A percentile compares a stretch with the other conserved stretches of the same genome.
phyloP scores from a whole-genome alignment of 345 rosid genomes.

The Syzygium aqueum region DNA sequence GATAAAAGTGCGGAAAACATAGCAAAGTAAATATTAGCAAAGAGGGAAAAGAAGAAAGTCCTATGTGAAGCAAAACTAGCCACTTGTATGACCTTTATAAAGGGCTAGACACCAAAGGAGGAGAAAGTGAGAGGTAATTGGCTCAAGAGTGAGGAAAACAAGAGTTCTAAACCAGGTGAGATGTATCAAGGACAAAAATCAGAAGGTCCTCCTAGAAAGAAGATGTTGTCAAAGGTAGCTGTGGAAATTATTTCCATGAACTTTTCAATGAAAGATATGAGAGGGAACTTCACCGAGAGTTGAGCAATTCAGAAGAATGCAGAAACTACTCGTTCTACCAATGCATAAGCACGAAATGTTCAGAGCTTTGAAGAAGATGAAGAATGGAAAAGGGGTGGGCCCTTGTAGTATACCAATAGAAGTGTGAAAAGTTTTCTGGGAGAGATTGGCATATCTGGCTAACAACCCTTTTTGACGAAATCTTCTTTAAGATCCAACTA shows the following conservation, averaged over 20 bases:
- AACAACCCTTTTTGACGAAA: not conserved
- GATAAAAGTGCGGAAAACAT: not conserved
- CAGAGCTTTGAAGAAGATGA: not conserved
- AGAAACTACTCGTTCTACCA: not conserved
- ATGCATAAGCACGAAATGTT: not conserved
- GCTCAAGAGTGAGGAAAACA: not conserved
- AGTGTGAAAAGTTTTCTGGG: not conserved
- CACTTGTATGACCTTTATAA: not conserved
- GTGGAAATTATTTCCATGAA: not conserved
- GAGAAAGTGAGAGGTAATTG: not conserved
- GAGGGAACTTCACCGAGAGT: not conserved
- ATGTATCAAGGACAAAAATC: not conserved
- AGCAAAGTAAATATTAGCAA: not conserved
- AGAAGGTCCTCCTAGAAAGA: not conserved
- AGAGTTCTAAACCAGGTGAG: not conserved
- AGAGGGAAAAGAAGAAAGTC: not conserved
- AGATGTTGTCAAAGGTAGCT: not conserved
- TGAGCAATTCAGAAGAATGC: not conserved
- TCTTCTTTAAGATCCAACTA: not conserved
- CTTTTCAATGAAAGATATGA: not conserved
- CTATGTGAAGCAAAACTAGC: not conserved
- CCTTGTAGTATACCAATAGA: not conserved
- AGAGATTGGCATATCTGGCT: not conserved
- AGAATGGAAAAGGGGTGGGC: not conserved
- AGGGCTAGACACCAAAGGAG: not conserved